Conservation (phyloP, 139 green algal species). For the Chlamydomonas sp. region DNA sequence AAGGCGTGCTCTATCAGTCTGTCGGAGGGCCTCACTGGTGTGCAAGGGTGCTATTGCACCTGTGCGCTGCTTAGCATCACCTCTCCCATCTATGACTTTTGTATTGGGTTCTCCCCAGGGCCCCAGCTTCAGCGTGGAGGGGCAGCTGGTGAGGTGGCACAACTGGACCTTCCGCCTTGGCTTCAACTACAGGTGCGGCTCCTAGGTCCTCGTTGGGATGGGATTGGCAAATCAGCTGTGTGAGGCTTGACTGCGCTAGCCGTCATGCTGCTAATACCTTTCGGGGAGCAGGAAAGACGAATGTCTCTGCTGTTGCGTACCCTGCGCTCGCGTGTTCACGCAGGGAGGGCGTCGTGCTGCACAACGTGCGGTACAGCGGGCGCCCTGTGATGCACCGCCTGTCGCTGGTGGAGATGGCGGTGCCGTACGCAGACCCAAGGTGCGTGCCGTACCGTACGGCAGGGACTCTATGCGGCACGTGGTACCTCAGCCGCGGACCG, state of each 20-base stretch:
- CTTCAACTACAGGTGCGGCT: constrained; percentile 77
- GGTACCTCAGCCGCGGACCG: too few relatives aligned
- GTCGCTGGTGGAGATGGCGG: constrained; percentile 85
- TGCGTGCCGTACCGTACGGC: not conserved
- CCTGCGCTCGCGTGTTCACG: too few relatives aligned
- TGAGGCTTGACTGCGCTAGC: not conserved
- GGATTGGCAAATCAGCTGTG: too few relatives aligned
- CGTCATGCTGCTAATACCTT: not conserved
- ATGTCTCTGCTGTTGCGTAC: too few relatives aligned
- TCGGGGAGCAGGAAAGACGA: too few relatives aligned
- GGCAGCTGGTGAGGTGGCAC: constrained; percentile 78
- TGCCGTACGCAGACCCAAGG: constrained; percentile 69
- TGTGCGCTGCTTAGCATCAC: not conserved
- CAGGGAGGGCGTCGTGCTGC: constrained; percentile 86
- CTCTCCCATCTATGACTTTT: not conserved
- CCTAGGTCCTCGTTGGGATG: too few relatives aligned
- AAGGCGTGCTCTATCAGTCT: not conserved
- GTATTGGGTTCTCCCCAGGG: constrained; percentile 53
- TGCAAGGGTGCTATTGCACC: not conserved
- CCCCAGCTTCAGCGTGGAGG: constrained; percentile 74
- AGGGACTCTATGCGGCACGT: too few relatives aligned
- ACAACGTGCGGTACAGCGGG: constrained; percentile 66
- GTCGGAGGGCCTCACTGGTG: not conserved
- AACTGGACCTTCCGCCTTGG: constrained; percentile 83
- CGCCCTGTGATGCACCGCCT: constrained; percentile 74